Base-by-base conservation (phyloP, 495 filamentous ascomycete species). In the Schizothecium vesticola region DNA sequence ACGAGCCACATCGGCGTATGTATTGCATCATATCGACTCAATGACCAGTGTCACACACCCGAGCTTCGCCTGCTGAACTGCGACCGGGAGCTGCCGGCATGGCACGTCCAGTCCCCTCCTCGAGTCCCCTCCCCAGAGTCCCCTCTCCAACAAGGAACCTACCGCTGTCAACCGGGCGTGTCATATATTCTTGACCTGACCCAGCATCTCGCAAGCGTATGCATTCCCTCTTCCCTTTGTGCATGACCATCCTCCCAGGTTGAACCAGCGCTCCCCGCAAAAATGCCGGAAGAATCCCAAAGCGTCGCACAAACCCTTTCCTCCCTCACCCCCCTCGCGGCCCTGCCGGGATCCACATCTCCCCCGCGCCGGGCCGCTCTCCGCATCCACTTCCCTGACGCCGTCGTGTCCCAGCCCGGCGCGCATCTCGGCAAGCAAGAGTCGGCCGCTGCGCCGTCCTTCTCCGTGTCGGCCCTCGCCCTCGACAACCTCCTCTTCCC, bases 361-460 rank as follows among this genome's bases (percentile, higher is more conserved):
- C 24, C 59, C 1, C 22, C 59, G n/a, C 56, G 4, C 64, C 65
- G 26, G 11, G 70, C 65, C 7, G 31, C 67, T 9, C 72, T 77
- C 13, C 72, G 72, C 26, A 71, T 77, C 56, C 75, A 77, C 67
- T 77, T 76, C 67, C 71, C 71, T 21, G 57, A 59, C 10, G 67
- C 67, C 58, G 69, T 69, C 57, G 68, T 76, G 57, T 25, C 59
- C 43, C 31, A 26, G 3, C 72, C 72, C 1, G 74, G 69, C 23
- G 36, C 24, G 22, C 63, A 68, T 26, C 74, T 77, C 1, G 59
- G 59, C 65, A 70, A 65, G 16, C 23, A 57, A 19, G 61, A 59
- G 3, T 33, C 74, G 12, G 69, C 68, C 13, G 56, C 69, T 0
- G 25, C 65, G 0, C 75, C 75, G 0, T 67, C 73, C 19, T 67